Base-by-base conservation (phyloP, 2,329 filamentous ascomycete species). In the Annulohypoxylon truncatum region DNA sequence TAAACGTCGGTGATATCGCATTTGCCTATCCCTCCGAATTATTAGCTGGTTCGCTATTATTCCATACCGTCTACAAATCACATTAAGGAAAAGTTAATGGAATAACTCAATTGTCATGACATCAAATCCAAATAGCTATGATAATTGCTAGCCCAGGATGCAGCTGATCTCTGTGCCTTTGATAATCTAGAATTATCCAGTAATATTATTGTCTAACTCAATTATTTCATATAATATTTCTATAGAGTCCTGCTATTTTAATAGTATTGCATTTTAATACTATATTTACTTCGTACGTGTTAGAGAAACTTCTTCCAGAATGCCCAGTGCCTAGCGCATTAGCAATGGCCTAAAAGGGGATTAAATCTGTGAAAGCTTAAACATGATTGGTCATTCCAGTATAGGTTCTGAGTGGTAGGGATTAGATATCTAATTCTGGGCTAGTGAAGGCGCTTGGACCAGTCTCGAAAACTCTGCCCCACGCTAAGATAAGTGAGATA, bases 391-490 rank as follows among this genome's bases (percentile, higher is more conserved):
- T 22, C 5, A 26, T n/a, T 5, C 18, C 2, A 20, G 26, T 8
- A 28, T 1, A 42, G 4, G 5, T 38, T 4, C 54, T 44, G 20
- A 48, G 20, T 46, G 20, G 4, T 38, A 29, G 9, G 35, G 29
- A 33, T 42, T 18, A 24, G 12, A 28, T 26, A 40, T 18, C 22
- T 9, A 20, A 15, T 26, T 56, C 38, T 20, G 2, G 31, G 28
- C 22, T 38, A 35, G 38, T 10, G 15, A 9, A 22, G 20, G 24
- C 31, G 47, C 60, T 55, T 51, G 59, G 59, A 44, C 64, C 64
- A 66, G 15, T 47, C 15, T 10, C 4, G 28, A 57, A 62, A 59
- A 46, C 26, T 40, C 48, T n/a, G 48, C 54, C 54, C 54, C 61
- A 64, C 54, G 18, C 46, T 31, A 40, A 55, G 38, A 15, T 53